Percentiles rank a stretch among this genome's conserved stretches.
Conservation (phyloP, 2,329 filamentous ascomycete species). For the Sphaerulina vaccinii region DNA sequence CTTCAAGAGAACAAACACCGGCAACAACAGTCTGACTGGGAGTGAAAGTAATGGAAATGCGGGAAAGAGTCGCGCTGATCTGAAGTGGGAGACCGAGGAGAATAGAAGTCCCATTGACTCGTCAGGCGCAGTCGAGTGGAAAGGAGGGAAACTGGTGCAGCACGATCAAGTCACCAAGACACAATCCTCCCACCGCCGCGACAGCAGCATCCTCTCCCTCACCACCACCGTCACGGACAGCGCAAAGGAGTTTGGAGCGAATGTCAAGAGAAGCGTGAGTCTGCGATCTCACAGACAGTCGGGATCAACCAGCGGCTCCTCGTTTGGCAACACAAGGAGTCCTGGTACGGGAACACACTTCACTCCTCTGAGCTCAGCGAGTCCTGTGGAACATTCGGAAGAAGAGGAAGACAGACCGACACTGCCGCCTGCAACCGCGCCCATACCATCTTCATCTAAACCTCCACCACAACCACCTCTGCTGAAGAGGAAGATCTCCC, state of each 20-base stretch:
- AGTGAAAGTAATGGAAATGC: background rate
- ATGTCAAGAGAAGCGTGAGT: constrained; percentile 41
- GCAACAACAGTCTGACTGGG: background rate
- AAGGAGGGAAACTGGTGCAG: constrained; percentile 8
- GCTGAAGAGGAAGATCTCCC: constrained; percentile 25
- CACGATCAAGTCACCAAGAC: constrained; percentile 3
- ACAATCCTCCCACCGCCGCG: constrained; percentile 23
- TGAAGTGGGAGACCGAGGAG: background rate
- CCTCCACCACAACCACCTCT: too few species aligned
- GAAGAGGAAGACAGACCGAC: constrained; percentile 1
- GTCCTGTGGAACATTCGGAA: constrained; percentile 16
- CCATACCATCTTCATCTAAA: background rate
- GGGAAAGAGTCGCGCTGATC: background rate
- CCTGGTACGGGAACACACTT: background rate
- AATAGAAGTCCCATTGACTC: too few species aligned
- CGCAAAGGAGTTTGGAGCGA: constrained; percentile 39
- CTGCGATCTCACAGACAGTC: constrained; percentile 40
- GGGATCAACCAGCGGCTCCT: constrained; percentile 30
- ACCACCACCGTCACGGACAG: constrained; percentile 38
- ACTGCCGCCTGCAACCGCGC: background rate
- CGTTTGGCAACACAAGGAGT: constrained; percentile 9
- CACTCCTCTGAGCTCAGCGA: constrained; percentile 21
- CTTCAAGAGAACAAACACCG: constrained; percentile 6
- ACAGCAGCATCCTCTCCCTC: constrained; percentile 31
- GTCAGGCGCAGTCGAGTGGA: constrained; percentile 7